Conservation (phyloP, 768 basidiomycete species). For the Pluteus cervinus region DNA sequence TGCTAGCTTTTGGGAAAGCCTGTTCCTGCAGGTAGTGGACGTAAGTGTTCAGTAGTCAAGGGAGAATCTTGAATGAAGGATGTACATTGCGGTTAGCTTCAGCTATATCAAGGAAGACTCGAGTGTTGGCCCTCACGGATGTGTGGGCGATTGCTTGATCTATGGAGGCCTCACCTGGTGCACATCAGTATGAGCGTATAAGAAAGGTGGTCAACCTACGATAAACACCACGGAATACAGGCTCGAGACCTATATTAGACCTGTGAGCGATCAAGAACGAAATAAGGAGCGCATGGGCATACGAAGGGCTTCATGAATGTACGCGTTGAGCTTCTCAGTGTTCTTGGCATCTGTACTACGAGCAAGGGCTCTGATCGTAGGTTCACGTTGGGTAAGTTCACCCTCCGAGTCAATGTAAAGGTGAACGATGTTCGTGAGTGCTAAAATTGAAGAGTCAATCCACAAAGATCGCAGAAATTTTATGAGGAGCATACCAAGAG, state of each 20-base stretch:
- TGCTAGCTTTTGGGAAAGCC: slow-evolving; percentile 43
- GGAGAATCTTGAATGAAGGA: slow-evolving; percentile 7
- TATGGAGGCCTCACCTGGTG: too few species aligned
- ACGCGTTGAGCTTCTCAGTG: slow-evolving; percentile 44
- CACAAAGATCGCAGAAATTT: neutral
- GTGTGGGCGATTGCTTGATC: too few species aligned
- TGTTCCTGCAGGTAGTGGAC: slow-evolving; percentile 31
- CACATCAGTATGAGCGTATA: slow-evolving; percentile 1
- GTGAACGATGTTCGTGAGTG: slow-evolving; percentile 61
- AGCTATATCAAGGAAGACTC: slow-evolving; percentile 58
- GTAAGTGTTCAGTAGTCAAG: neutral
- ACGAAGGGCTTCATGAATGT: slow-evolving; percentile 67
- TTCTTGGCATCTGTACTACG: slow-evolving; percentile 24
- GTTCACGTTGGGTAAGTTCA: too few species aligned
- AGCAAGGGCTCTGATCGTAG: slow-evolving; percentile 29
- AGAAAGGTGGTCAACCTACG: slow-evolving; percentile 34
- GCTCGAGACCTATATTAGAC: slow-evolving; percentile 63
- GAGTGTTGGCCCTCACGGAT: too few species aligned
- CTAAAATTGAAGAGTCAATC: slow-evolving; percentile 23
- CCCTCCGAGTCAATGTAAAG: slow-evolving; percentile 52
- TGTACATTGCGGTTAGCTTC: slow-evolving; percentile 54
- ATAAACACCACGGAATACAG: slow-evolving; percentile 64
- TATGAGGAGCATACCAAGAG: slow-evolving; percentile 45
- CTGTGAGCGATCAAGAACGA: too few species aligned
- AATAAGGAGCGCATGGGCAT: too few species aligned